phyloP scores from a whole-genome alignment of 768 basidiomycete species.

The Pleurotus pulmonarius region DNA sequence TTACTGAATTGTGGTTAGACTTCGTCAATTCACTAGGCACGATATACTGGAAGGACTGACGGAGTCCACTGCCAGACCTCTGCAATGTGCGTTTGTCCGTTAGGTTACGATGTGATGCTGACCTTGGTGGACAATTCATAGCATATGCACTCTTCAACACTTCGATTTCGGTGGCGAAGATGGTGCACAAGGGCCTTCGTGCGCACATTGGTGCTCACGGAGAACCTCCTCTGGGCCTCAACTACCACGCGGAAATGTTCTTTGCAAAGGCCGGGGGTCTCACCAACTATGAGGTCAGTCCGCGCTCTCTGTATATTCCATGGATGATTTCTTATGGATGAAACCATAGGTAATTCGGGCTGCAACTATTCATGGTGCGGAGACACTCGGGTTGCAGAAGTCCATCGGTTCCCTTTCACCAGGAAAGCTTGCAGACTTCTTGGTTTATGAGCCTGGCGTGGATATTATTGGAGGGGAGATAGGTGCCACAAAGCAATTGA shows the following conservation, averaged over 20 bases:
- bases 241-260: conserved; percentile 74
- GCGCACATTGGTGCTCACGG: conserved; percentile 75
- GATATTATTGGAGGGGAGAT: conserved; percentile 55
- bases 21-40: conserved; percentile 62
- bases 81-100: conserved; percentile 41
- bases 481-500: conserved; percentile 43
- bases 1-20: conserved; percentile 28
- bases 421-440: conserved; percentile 70
- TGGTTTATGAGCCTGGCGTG: conserved; percentile 60
- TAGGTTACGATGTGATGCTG: background rate
- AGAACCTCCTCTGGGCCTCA: conserved; percentile 66
- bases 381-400: conserved; percentile 56
- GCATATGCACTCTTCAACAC: conserved; percentile 69
- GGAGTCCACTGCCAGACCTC: conserved; percentile 59
- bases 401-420: conserved; percentile 60
- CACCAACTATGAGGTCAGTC: conserved; percentile 61
- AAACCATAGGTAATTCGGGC: conserved; percentile 54
- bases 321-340: background rate
- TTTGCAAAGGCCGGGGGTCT: conserved; percentile 63
- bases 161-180: conserved; percentile 61
- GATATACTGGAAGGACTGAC: conserved; percentile 57
- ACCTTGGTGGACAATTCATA: conserved; percentile 18
- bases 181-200: conserved; percentile 60
- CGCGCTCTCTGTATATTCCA: background rate
- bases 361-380: conserved; percentile 63